These are phyloP conservation scores for Gilbertella persicaria DNA, from an alignment of 371 early-diverging fungal genomes.

Conservation along the genomic window DNA sequence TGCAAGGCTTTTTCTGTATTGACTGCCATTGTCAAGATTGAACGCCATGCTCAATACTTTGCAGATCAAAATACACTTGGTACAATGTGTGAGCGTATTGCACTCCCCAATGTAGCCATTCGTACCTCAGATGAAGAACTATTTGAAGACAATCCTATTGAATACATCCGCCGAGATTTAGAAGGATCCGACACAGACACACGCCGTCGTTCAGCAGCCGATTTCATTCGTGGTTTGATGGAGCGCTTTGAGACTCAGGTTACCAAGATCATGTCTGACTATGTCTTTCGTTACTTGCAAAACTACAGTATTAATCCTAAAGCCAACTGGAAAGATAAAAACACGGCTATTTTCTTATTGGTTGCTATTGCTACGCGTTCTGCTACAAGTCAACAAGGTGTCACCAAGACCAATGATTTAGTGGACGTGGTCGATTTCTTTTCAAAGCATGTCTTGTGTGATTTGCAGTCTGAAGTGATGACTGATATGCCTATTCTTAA, in stretches of 20 bases:
- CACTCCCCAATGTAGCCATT: slow-evolving; percentile 90
- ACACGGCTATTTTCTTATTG: slow-evolving; percentile 90
- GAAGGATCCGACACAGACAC: slow-evolving; percentile 93
- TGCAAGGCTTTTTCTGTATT: slow-evolving; percentile 88
- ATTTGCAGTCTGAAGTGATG: slow-evolving; percentile 74
- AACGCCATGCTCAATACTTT: slow-evolving; percentile 73
- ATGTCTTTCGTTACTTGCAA: slow-evolving; percentile 75
- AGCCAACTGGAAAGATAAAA: slow-evolving; percentile 94
- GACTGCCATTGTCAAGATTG: slow-evolving; percentile 83
- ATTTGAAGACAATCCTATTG: slow-evolving; percentile 96
- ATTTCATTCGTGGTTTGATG: slow-evolving; percentile 90
- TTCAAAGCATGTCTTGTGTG: slow-evolving; percentile 76
- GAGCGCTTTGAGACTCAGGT: slow-evolving; percentile 84
- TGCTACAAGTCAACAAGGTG: slow-evolving; percentile 71
- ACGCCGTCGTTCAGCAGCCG: slow-evolving; percentile 90
- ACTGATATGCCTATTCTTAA: slow-evolving; percentile 85
- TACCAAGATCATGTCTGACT: slow-evolving; percentile 78
- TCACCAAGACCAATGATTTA: slow-evolving; percentile 74
- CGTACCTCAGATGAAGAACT: slow-evolving; percentile 89
- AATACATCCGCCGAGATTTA: slow-evolving; percentile 90
- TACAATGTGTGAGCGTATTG: slow-evolving; percentile 86
- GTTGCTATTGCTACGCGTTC: slow-evolving; percentile 83
- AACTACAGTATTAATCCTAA: slow-evolving; percentile 69
- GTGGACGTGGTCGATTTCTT: slow-evolving; percentile 87
- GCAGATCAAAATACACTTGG: slow-evolving; percentile 65